Evolutionary conservation across 2,329 filamentous ascomycete species (phyloP), one percentile per base, ranked within the genome.

Genomic region (Clonostachys byssicola): DNA sequence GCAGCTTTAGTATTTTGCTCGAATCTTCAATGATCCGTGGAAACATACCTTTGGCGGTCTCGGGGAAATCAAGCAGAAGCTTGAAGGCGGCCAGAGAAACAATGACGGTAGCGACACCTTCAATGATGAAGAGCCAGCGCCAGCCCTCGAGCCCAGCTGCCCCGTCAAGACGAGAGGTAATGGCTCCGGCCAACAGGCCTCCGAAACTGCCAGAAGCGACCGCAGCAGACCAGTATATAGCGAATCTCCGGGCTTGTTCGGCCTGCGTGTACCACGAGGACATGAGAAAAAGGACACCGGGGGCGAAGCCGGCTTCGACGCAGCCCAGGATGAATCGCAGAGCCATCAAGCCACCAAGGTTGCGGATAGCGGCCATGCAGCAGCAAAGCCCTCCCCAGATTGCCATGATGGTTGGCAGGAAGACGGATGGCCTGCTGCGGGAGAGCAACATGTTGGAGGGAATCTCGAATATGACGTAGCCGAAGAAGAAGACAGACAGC

Each of bases 71-170:
- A 30, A 88, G 64, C 54, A 54, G 81, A 57, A 74, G 75, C 2
- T 81, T 72, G 2, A 60, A 54, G 7, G 80, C 59, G 12, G 85
- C 84, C 30, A 89, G 71, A 6, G 40, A 13, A 4, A 42, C 40
- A 18, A 67, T 68, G 20, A 89, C 67, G 1, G 85, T 89, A 49
- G 85, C 73, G 12, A 73, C 70, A 18, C 86, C 86, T 61, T 89
- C 85, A 38, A 89, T 81, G 47, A 89, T 83, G 44, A 59, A 60
- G 3, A 62, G 53, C 60, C 59, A 61, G 14, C 82, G 71, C 85
- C 83, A 88, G 2, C 42, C 63, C 16, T 61, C 60, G 44, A 75
- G 72, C 0, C 56, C 68, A 47, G 60, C 66, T 0, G 71, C 71
- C 1, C 74, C 56, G 5, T 74, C 60, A 2, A 72, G 72, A 0